Base-by-base conservation (phyloP, 2,329 filamentous ascomycete genomes). In the Alternaria sp. region DNA sequence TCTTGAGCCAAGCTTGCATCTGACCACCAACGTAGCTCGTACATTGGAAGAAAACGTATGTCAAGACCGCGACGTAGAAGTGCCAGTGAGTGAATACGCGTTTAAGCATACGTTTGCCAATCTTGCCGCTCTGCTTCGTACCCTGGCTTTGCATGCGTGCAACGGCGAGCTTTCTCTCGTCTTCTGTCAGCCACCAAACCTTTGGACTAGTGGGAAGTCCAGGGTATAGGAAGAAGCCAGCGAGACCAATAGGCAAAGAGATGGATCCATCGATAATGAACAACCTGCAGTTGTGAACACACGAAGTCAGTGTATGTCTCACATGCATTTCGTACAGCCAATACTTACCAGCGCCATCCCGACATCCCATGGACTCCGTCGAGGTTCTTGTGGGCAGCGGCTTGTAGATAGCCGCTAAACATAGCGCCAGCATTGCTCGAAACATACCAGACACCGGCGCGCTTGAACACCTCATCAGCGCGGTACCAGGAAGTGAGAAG, bases 211-310 rank as follows among this genome's bases (percentile, higher is more conserved):
- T 77, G 0, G 83, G 83, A 1, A 81, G 75, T 43, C 84, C 82
- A 0, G 83, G 83, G 58, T 85, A 84, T 60, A 85, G 75, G 11
- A 86, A 73, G 65, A 83, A 86, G 1, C 85, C 84, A 12, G 82
- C 78, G 2, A 86, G 58, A 3, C 83, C 83, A 9, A 87, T 81
- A 0, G 85, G 85, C 3, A 87, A 75, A 1, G 83, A 85, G 65
- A 87, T 85, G 44, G 84, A 77, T 0, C 82, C 82, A 66, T 87
- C 84, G 51, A 86, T 83, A 46, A 87, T 82, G 55, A 87, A 88
- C 0, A 87, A 77, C 36, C 36, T 73, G 32, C 69, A 85, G 12
- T 5, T 3, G 14, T 36, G 6, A 12, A 14, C 14, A 6, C 2
- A 7, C 7, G 34, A 36, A 36, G 34, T 36, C 16, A 36, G 34